phyloP scores from a whole-genome alignment of 768 basidiomycete species.

The Panaeolus cyanescens region DNA sequence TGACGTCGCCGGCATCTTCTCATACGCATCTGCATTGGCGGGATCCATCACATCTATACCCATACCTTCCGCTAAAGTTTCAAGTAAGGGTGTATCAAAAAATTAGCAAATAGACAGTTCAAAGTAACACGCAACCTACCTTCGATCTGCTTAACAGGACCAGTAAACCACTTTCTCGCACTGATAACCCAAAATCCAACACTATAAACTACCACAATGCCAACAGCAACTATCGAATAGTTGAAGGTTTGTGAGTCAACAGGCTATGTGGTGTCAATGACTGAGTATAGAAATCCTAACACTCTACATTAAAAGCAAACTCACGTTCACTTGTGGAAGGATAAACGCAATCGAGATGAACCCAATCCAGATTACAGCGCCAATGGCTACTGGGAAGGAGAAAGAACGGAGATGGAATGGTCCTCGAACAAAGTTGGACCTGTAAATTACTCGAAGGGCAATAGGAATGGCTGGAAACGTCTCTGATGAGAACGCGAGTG shows the following conservation, averaged over 20 bases:
- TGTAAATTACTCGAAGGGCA: constrained; percentile 63
- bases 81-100: neutral
- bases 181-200: constrained; percentile 71
- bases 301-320: constrained; percentile 12
- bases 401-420: constrained; percentile 72
- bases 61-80: constrained; percentile 44
- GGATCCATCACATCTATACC: constrained; percentile 51
- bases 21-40: constrained; percentile 18
- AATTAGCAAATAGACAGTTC: neutral
- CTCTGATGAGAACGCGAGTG: no score
- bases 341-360: constrained; percentile 79
- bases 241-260: constrained; percentile 74
- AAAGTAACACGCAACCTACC: constrained; percentile 36
- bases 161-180: constrained; percentile 73
- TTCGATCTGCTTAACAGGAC: constrained; percentile 67
- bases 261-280: constrained; percentile 38
- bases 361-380: constrained; percentile 65
- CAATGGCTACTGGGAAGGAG: constrained; percentile 59
- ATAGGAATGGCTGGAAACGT: constrained; percentile 61
- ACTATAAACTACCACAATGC: constrained; percentile 66
- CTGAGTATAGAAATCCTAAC: neutral
- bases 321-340: constrained; percentile 65
- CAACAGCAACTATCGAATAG: constrained; percentile 76
- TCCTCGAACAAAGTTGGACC: constrained; percentile 59
- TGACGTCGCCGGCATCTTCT: constrained; percentile 6